Evolutionary conservation across 176 grass and related monocot species (phyloP), one percentile per base, ranked within the genome.

Genomic region (Phragmites australis): DNA sequence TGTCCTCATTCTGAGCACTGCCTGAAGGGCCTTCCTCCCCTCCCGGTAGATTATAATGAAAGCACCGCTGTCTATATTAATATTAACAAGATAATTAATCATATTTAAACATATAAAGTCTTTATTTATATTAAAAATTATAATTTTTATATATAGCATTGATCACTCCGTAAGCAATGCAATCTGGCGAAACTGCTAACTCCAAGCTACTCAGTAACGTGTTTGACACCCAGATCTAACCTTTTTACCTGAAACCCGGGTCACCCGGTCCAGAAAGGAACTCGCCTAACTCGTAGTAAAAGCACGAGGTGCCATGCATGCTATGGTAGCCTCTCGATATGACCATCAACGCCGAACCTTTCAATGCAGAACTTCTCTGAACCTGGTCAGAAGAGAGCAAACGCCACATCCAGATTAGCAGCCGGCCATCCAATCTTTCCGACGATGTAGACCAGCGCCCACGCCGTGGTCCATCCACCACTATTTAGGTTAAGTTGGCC

Each of bases 341-440:
- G 65, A 58, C 26, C 34, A 17, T 15, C 42, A n/a, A 79, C 22
- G 45, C 48, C 8, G 50, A 41, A 34, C 16, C 3, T 8, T 39
- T 62, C 57, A 63, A 63, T 14, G 8, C 14, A 8, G 6, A 29
- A 42, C 53, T 79, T 42, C 68, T 34, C 57, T 66, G 76, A 74
- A 80, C 39, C 68, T 56, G 76, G 75, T 46, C 76, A 63, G 57
- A 61, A 6, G 5, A 47, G 19, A 60, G 45, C 66, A 79, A 26
- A 72, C 59, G 65, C 26, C 65, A 44, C 71, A 45, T 31, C 47
- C 79, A 21, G n/a, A 30, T 16, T 56, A 37, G 51, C 77, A 7
- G 56, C 1, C 46, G 57, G 57, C 69, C 30, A 23, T 34, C 27
- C 6, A 8, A 46, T 34, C 43, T 61, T 49, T 22, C 5, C 22